Base-by-base conservation (phyloP, 2,329 filamentous ascomycete genomes). In the Tolypocladium guangdongense region DNA sequence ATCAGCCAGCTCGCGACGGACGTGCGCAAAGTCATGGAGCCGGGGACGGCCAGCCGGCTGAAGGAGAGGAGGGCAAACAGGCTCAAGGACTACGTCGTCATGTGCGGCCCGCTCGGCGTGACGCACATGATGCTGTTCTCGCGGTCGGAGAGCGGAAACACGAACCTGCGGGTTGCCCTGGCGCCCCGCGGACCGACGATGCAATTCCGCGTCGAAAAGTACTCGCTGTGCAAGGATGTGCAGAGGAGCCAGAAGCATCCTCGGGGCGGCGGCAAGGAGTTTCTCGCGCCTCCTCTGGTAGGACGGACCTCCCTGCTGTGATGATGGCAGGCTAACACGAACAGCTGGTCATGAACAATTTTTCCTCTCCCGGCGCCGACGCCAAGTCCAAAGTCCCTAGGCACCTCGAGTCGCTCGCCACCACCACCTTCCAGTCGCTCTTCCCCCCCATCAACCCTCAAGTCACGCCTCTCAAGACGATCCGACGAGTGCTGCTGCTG, bases 301-400 rank as follows among this genome's bases (percentile, higher is more conserved):
- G 58, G 74, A 33, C 12, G 14, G 27, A 33, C 4, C 4, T 14
- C 27, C 2, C n/a, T 8, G 27, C 4, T 7, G 16, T 18, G 8
- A 20, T 12, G 8, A 12, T 18, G 3, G 11, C 43, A 4, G 30
- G 43, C 35, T 20, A n/a, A 54, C 46, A 38, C 39, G n/a, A 18
- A 3, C 56, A 86, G 82, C 80, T 99, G 46, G 93, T 99, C 60
- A 97, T 99, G 93, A 99, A 99, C 74, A 96, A 96, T 70, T 96
- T 99, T 70, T 81, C 82, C 39, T 86, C 84, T 4, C 79, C 86
- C 32, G 76, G 73, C 35, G 65, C 78, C 46, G 80, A 83, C 54
- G 71, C 80, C 33, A 79, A 78, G 54, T 80, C 83, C 24, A 83
- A 86, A 57, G 84, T 95, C n/a, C 90, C 92, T 6, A 95, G 90